Evolutionary conservation across 176 grass and related monocot species (phyloP).

Genomic region (Eremochloa ophiuroides): DNA sequence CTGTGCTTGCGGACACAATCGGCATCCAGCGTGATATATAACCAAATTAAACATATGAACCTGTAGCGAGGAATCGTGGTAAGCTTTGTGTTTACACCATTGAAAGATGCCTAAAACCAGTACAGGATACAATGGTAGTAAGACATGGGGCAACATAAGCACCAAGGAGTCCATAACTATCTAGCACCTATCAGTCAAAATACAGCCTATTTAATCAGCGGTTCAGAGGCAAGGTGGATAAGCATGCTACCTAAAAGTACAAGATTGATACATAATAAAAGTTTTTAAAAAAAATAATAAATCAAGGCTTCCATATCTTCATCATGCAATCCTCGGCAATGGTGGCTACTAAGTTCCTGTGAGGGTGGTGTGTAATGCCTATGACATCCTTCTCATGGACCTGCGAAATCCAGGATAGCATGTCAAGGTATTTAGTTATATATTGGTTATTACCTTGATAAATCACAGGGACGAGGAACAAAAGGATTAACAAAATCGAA

Average conservation of each 20-base stretch:
- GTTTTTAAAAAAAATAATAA: not conserved
- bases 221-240: conserved; percentile 11
- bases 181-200: not conserved
- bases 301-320: conserved; percentile 97
- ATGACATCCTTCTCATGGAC: conserved; percentile 94
- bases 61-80: not conserved
- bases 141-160: not conserved
- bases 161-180: not conserved
- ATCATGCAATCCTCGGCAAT: conserved; percentile 83
- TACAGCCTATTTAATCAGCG: conserved; percentile 15
- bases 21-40: not conserved
- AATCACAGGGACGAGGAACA: not conserved
- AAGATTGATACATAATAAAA: conserved; percentile 13
- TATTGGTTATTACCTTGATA: not conserved
- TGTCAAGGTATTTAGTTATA: not conserved
- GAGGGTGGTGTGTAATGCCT: conserved; percentile 87
- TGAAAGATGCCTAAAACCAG: not conserved
- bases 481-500: not conserved
- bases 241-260: conserved; percentile 2
- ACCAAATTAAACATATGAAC: not conserved
- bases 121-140: not conserved
- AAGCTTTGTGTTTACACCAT: not conserved
- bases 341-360: conserved; percentile 86
- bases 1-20: not conserved
- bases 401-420: conserved; percentile 9